Conservation (phyloP, 2,329 filamentous ascomycete genomes). For the Pyricularia sp. region DNA sequence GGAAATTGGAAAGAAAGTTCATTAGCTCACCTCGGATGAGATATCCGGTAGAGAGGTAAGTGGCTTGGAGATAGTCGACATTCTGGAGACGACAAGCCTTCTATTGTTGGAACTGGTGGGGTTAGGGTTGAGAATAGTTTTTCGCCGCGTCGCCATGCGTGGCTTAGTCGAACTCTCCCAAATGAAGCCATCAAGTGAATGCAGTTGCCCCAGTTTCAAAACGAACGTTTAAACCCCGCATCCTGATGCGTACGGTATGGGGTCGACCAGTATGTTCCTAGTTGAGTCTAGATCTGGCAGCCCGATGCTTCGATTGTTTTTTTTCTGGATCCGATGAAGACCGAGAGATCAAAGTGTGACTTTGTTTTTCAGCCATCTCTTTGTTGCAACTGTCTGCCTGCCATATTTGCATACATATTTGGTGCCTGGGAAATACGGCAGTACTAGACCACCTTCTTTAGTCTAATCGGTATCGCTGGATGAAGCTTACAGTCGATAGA, state of each 20-base stretch:
- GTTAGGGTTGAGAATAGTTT: not conserved
- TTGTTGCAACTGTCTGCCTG: not conserved
- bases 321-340: not conserved
- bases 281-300: not conserved
- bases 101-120: not conserved
- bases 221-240: not conserved
- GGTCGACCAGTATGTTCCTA: not conserved
- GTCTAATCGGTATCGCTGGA: not conserved
- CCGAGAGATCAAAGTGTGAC: too few species aligned
- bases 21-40: too few species aligned
- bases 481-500: not conserved
- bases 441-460: too few species aligned
- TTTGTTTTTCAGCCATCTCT: not conserved
- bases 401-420: not conserved
- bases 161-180: not conserved
- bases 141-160: not conserved
- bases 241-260: not conserved
- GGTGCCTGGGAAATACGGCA: not conserved
- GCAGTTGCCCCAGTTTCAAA: not conserved
- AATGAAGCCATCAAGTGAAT: not conserved
- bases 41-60: too few species aligned
- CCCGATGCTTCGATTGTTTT: not conserved
- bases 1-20: too few species aligned
- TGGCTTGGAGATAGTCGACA: not conserved
- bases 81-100: not conserved